phyloP scores from a whole-genome alignment of 306 rosid genomes.

The Inga leiocalycina region DNA sequence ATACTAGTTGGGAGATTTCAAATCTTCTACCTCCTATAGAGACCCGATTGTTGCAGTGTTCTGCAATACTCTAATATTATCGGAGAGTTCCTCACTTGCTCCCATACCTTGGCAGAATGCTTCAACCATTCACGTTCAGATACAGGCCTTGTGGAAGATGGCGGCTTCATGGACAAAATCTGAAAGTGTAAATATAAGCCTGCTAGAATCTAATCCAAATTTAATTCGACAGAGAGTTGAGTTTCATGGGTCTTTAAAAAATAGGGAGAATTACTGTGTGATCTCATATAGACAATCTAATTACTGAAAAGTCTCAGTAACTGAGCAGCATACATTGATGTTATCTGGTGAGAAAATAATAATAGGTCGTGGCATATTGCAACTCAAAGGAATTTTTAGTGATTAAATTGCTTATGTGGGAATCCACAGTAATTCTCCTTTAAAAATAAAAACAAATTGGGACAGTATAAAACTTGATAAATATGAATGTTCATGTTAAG shows the following conservation, averaged over 20 bases:
- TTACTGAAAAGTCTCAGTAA: too few species aligned
- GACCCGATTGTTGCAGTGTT: slow-evolving; percentile 69
- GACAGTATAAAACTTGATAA: neutral
- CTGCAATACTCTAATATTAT: slow-evolving; percentile 66
- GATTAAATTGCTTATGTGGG: too few species aligned
- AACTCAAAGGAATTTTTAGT: too few species aligned
- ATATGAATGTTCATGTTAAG: neutral
- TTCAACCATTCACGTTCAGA: slow-evolving; percentile 95
- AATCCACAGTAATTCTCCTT: too few species aligned
- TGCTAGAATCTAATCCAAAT: neutral
- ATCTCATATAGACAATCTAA: too few species aligned
- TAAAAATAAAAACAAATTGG: neutral
- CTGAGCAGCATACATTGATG: too few species aligned
- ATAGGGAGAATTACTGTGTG: too few species aligned
- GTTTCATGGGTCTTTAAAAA: neutral
- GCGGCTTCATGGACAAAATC: slow-evolving; percentile 71
- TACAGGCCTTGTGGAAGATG: slow-evolving; percentile 60
- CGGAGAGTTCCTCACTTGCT: slow-evolving; percentile 71
- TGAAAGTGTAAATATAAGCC: slow-evolving; percentile 16
- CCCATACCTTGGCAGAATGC: slow-evolving; percentile 89
- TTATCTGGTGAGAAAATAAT: too few species aligned
- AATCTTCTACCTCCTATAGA: slow-evolving; percentile 64
- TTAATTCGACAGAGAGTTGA: neutral
- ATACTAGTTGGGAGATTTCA: neutral
- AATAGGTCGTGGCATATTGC: too few species aligned